Evolutionary conservation across 768 basidiomycete genomes (phyloP), one percentile per base, ranked within the genome.

Genomic region (Tylopilus subfusipes): DNA sequence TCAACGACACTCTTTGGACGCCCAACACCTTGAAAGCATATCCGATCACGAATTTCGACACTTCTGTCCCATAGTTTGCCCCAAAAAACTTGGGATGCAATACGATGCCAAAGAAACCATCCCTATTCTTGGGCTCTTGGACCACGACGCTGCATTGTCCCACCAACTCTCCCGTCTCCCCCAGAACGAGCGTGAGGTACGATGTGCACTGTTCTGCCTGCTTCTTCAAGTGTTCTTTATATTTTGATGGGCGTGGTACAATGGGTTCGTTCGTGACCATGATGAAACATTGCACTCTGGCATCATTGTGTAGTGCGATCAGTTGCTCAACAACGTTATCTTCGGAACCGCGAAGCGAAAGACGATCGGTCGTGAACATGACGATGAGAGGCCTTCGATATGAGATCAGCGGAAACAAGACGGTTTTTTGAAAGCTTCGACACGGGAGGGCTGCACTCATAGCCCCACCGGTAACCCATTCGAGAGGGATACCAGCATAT

Each of bases 1-100:
- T 18, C 29, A 69, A 49, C 5, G 64, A 68, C 16, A 74, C 52
- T 33, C 70, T 63, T 53, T 71, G 67, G 24, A 68, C 16, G 11
- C 58, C 61, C 34, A 66, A 42, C 18, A 56, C 55, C 31, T 43
- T 57, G 46, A 70, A 63, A 13, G 59, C 64, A 42, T 67, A 63
- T 27, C 60, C 61, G 12, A 63, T 51, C 19, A 55, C 56, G 42
- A 58, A 63, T 50, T 16, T 42, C 21, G 61, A 55, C 11, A 45
- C 49, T 48, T 67, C 59, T 13, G 50, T 55, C 29, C 59, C 62
- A 33, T 67, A 69, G n/a, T 68, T 66, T 50, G 50, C 57, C 22
- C 61, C 61, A 65, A 60, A 71, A 22, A 62, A 59, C 22, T 59
- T 36, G 21, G 67, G 68, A 5, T 29, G 52, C 56, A 30, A 71